Percentiles rank a stretch among this genome's conserved stretches.
Conservation (phyloP, 345 rosid genomes). For the Alliaria petiolata region DNA sequence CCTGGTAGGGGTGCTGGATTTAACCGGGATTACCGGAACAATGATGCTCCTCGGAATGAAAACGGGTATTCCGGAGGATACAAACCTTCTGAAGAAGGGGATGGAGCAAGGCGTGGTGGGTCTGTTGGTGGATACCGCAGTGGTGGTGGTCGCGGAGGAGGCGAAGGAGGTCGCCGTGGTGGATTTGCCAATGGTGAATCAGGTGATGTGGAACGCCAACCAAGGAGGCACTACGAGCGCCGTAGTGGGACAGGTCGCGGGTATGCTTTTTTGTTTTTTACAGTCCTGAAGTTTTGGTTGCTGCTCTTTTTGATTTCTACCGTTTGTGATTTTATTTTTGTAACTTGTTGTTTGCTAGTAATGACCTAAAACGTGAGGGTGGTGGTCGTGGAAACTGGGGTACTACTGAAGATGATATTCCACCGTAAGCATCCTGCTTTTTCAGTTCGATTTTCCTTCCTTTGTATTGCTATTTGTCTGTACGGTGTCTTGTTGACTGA, state of each 20-base stretch:
- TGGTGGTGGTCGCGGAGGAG: slow-evolving; percentile 6
- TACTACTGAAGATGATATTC: slow-evolving; percentile 61
- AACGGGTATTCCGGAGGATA: slow-evolving; percentile 40
- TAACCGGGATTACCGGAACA: slow-evolving; percentile 47
- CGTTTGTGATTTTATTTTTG: neutral
- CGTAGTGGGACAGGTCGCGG: slow-evolving; percentile 92
- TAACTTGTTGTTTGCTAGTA: slow-evolving; percentile 36
- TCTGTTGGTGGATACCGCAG: slow-evolving; percentile 60
- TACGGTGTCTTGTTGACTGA: neutral
- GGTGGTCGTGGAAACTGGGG: slow-evolving; percentile 98
- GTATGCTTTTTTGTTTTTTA: slow-evolving; percentile 43
- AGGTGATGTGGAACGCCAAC: slow-evolving; percentile 63
- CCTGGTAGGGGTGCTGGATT: slow-evolving; percentile 46
- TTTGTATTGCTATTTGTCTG: neutral
- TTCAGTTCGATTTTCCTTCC: neutral
- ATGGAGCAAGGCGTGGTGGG: slow-evolving; percentile 45
- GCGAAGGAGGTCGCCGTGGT: slow-evolving; percentile 50
- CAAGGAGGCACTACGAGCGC: slow-evolving; percentile 62
- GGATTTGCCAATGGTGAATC: slow-evolving; percentile 65
- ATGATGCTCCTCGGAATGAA: slow-evolving; percentile 36
- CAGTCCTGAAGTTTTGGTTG: neutral
- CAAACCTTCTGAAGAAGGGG: slow-evolving; percentile 52
- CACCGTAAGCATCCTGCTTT: slow-evolving; percentile 45
- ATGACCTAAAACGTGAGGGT: slow-evolving; percentile 79
- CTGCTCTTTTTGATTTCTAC: neutral